Conservation (phyloP, 805 yeast species). For the Teunomyces pallodes region DNA sequence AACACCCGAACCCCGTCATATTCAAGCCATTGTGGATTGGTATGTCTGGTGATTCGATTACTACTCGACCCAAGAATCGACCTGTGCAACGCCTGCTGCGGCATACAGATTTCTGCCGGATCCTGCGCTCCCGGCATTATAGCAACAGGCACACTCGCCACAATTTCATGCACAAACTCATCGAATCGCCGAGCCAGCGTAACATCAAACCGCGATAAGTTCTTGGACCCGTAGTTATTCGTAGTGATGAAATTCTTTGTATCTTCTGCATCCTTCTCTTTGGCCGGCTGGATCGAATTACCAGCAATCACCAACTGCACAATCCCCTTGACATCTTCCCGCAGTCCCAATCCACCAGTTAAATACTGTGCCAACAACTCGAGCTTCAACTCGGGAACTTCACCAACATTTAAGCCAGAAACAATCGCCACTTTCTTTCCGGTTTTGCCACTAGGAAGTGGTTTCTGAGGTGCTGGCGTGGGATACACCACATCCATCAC, state of each 20-base stretch:
- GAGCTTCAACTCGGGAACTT: constrained; percentile 38
- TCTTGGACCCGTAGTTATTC: constrained; percentile 50
- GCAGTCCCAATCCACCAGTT: constrained; percentile 61
- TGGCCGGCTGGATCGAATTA: constrained; percentile 49
- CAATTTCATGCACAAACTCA: constrained; percentile 51
- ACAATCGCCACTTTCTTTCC: constrained; percentile 62
- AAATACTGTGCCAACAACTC: constrained; percentile 68
- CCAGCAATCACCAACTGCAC: constrained; percentile 70
- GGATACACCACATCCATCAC: constrained; percentile 81
- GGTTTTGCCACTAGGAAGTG: constrained; percentile 13
- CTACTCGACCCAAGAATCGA: constrained; percentile 51
- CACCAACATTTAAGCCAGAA: constrained; percentile 68
- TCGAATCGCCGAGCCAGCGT: constrained; percentile 58
- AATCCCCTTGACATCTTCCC: constrained; percentile 30
- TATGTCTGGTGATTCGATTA: constrained; percentile 24
- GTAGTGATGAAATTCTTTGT: constrained; percentile 31
- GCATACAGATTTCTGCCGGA: constrained; percentile 80
- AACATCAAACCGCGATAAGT: constrained; percentile 50
- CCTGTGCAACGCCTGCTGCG: constrained; percentile 87
- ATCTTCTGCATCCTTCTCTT: constrained; percentile 20
- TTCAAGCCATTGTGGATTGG: constrained; percentile 69
- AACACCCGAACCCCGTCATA: constrained; percentile 53
- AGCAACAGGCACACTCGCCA: constrained; percentile 63
- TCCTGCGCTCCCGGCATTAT: constrained; percentile 84
- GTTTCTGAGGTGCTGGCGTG: constrained; percentile 53